Evolutionary conservation across 768 basidiomycete genomes (phyloP).

Genomic region (Daedalea quercina): DNA sequence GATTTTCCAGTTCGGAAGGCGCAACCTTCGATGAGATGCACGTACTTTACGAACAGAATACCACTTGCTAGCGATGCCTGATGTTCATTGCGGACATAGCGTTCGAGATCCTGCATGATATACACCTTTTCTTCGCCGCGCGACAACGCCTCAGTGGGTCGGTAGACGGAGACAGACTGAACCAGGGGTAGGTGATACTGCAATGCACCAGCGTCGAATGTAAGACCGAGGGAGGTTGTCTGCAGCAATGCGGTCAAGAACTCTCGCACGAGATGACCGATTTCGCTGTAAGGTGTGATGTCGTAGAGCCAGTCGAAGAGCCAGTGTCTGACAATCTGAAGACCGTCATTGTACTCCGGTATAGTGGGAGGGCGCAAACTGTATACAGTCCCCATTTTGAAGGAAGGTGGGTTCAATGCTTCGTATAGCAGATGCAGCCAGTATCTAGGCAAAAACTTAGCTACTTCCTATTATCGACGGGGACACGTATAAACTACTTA

Average conservation of each 20-base stretch:
- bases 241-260: conserved; percentile 38
- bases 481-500: not conserved
- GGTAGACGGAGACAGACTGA: conserved; percentile 17
- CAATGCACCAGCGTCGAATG: conserved; percentile 32
- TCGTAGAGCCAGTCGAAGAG: conserved; percentile 32
- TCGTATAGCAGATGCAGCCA: conserved; percentile 45
- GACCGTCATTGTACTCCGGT: conserved; percentile 30
- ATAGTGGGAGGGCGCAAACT: conserved; percentile 30
- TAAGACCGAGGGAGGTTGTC: conserved; percentile 30
- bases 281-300: conserved; percentile 18
- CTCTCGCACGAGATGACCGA: not conserved
- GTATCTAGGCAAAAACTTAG: conserved; percentile 22
- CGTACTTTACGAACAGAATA: conserved; percentile 33
- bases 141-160: conserved; percentile 3
- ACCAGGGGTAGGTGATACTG: conserved; percentile 26
- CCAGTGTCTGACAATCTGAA: conserved; percentile 40
- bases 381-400: conserved; percentile 37
- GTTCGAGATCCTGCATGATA: conserved; percentile 24
- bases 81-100: not conserved
- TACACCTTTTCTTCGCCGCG: conserved; percentile 9
- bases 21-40: too few relatives aligned
- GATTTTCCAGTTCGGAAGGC: too few relatives aligned
- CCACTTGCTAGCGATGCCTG: conserved; percentile 22
- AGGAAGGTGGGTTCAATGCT: conserved; percentile 39
- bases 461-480: not conserved